phyloP scores from a whole-genome alignment of 2,329 filamentous ascomycete genomes.

The Chrysoporthe deuterocubensis region DNA sequence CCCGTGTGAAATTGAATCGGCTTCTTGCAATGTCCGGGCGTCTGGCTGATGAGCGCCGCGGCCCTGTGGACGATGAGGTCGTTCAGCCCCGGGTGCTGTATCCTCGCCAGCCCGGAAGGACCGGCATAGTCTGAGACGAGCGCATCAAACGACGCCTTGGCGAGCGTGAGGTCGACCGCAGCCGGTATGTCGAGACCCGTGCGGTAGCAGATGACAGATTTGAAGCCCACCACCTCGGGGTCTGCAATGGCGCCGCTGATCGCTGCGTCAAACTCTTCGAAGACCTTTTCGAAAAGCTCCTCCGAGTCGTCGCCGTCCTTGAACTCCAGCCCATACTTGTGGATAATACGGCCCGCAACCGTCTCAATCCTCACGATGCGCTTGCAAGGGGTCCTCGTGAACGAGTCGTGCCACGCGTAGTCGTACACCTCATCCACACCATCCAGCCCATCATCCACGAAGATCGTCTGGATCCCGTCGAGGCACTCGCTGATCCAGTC shows the following conservation, averaged over 20 bases:
- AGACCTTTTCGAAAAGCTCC: constrained; percentile 47
- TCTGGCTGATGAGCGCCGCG: constrained; percentile 59
- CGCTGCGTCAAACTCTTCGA: constrained; percentile 52
- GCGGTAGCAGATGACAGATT: constrained; percentile 81
- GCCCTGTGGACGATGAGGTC: constrained; percentile 69
- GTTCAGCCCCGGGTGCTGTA: constrained; percentile 69
- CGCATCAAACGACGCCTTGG: constrained; percentile 43
- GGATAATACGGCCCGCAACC: constrained; percentile 66
- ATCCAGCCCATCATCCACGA: constrained; percentile 79
- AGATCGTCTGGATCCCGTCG: constrained; percentile 70
- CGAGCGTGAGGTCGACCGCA: constrained; percentile 46
- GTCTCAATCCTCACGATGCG: constrained; percentile 80
- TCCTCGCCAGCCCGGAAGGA: constrained; percentile 48
- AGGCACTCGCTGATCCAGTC: constrained; percentile 68
- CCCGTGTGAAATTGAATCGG: constrained; percentile 86
- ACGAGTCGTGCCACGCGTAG: constrained; percentile 68
- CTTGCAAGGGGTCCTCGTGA: constrained; percentile 66
- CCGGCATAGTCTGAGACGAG: constrained; percentile 41
- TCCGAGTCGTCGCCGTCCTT: constrained; percentile 45
- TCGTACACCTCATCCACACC: constrained; percentile 58
- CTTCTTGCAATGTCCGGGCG: constrained; percentile 57
- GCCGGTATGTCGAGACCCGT: constrained; percentile 68
- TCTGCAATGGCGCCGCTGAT: constrained; percentile 66
- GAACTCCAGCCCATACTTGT: constrained; percentile 44
- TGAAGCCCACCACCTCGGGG: constrained; percentile 75